Percentiles rank a stretch among this genome's conserved stretches.
Evolutionary conservation across 176 grass and related monocot genomes (phyloP).

Genomic region (Cenchrus americanus): DNA sequence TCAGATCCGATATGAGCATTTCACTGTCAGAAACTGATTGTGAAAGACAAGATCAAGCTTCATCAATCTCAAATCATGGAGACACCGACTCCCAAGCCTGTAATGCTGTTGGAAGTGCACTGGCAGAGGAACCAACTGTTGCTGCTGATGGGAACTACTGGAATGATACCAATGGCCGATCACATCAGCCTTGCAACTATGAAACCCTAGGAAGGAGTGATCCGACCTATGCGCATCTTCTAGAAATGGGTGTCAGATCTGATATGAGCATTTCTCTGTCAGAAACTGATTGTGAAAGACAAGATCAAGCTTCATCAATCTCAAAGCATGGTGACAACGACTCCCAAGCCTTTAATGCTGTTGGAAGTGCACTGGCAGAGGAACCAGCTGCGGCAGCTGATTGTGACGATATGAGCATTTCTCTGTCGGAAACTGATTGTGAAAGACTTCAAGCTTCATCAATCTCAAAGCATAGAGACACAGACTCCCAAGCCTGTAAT

Average conservation of each 20-base stretch:
- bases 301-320: slow-evolving; percentile 16
- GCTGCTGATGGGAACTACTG: slow-evolving; percentile 44
- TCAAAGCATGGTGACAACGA: not conserved
- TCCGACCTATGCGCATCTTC: slow-evolving; percentile 30
- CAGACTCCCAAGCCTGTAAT: not conserved
- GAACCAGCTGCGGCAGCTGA: slow-evolving; percentile 9
- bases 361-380: slow-evolving; percentile 10
- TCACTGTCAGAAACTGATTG: slow-evolving; percentile 48
- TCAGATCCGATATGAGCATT: slow-evolving; percentile 62
- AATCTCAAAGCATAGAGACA: not conserved
- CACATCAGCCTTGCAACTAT: slow-evolving; percentile 43
- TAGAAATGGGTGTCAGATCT: not conserved
- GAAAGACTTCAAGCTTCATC: slow-evolving; percentile 16
- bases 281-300: slow-evolving; percentile 32
- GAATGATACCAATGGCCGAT: slow-evolving; percentile 48
- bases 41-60: slow-evolving; percentile 23
- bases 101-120: slow-evolving; percentile 15
- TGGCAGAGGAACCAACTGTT: not conserved
- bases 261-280: slow-evolving; percentile 72
- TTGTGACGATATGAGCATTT: slow-evolving; percentile 62
- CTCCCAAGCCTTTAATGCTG: slow-evolving; percentile 7
- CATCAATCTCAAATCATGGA: slow-evolving; percentile 2
- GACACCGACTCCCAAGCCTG: not conserved
- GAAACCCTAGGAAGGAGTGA: slow-evolving; percentile 22
- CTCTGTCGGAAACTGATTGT: slow-evolving; percentile 42